Percentiles rank a stretch among this genome's conserved stretches.
These are phyloP conservation scores for Goffeauzyma gilvescens DNA, from an alignment of 768 basidiomycete species.

Conservation along the genomic window DNA sequence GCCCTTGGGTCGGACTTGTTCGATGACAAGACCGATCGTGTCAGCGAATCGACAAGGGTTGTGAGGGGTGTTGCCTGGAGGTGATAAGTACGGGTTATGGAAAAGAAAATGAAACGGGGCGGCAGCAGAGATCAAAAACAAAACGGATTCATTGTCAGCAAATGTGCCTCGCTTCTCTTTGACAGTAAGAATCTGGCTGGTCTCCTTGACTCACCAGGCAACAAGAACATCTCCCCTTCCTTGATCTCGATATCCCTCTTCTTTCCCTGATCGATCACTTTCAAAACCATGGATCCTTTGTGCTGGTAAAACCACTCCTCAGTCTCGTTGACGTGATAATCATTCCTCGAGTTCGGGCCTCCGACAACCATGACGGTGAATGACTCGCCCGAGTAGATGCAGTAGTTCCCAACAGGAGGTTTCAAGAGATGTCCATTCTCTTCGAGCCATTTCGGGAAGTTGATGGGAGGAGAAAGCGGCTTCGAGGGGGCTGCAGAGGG, in stretches of 20 bases:
- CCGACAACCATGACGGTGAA: slow-evolving; percentile 92
- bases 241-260: slow-evolving; percentile 62
- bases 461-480: slow-evolving; percentile 63
- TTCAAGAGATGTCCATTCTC: slow-evolving; percentile 61
- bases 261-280: slow-evolving; percentile 43
- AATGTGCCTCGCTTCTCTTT: too few relatives aligned
- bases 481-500: too few relatives aligned
- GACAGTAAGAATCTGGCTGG: not conserved
- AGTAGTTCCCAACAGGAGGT: slow-evolving; percentile 55
- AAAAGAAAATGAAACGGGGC: not conserved
- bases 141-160: too few relatives aligned
- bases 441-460: slow-evolving; percentile 71
- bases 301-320: slow-evolving; percentile 99
- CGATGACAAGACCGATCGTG: slow-evolving; percentile 80
- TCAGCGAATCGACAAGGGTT: slow-evolving; percentile 79
- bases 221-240: slow-evolving; percentile 90
- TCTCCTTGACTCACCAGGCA: slow-evolving; percentile 55
- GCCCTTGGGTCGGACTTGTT: slow-evolving; percentile 57
- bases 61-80: slow-evolving; percentile 77
- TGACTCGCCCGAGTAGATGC: slow-evolving; percentile 47
- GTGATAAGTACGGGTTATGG: too few relatives aligned
- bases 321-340: slow-evolving; percentile 90
- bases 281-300: slow-evolving; percentile 78
- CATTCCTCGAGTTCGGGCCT: slow-evolving; percentile 81
- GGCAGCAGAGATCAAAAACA: not conserved